Conservation (phyloP, 176 grass and related monocot genomes). For the Guadua angustifolia region DNA sequence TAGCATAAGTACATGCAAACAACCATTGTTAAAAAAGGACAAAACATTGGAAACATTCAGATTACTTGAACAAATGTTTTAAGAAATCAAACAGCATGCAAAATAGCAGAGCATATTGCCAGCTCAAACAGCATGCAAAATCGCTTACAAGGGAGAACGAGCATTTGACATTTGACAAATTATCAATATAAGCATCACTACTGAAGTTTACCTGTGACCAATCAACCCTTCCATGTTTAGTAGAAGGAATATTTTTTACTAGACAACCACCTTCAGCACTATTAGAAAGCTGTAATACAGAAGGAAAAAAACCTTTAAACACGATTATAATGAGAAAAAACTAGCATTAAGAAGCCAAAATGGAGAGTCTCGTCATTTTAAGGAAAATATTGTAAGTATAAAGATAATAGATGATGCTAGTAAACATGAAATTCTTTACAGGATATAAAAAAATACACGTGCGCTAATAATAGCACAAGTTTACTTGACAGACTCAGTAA, state of each 20-base stretch:
- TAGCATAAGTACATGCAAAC: too few species aligned
- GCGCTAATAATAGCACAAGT: neutral
- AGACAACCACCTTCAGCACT: conserved; percentile 66
- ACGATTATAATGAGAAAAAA: conserved; percentile 11
- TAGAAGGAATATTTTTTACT: conserved; percentile 76
- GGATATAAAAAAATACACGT: conserved; percentile 15
- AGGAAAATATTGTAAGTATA: conserved; percentile 2
- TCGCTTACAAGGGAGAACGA: too few species aligned
- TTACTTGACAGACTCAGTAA: neutral
- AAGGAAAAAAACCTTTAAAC: conserved; percentile 35
- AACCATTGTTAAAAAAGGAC: too few species aligned
- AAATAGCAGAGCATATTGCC: too few species aligned
- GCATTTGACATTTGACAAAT: neutral
- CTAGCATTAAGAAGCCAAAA: conserved; percentile 34
- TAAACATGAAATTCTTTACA: conserved; percentile 12
- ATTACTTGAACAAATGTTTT: too few species aligned
- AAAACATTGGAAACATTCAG: too few species aligned
- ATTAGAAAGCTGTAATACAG: conserved; percentile 80
- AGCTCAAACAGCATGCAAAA: too few species aligned
- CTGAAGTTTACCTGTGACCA: conserved; percentile 83
- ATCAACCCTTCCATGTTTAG: conserved; percentile 86
- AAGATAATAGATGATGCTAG: neutral
- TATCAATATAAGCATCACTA: conserved; percentile 11
- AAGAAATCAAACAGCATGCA: too few species aligned
- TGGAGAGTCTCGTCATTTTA: conserved; percentile 1